Evolutionary conservation across 345 rosid species (phyloP), one percentile per base, ranked within the genome.

Genomic region (Populus nigra): DNA sequence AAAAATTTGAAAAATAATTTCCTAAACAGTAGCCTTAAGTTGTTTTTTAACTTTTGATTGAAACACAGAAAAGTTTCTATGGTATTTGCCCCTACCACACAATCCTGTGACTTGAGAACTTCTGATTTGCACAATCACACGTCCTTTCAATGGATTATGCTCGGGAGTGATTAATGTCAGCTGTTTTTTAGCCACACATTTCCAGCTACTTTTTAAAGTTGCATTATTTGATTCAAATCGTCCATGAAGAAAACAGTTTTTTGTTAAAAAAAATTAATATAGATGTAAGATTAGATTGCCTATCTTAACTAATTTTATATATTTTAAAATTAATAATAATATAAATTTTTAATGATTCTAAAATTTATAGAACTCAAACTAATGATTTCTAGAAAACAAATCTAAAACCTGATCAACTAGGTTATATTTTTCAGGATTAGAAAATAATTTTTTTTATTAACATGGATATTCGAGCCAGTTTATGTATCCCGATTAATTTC

Each of bases 301-400:
- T 1, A 1, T 1, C 27, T 27, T 1, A 27, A 27, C 27, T 27
- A 27, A 27, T 27, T 1, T 27, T 27, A 27, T 1, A 1, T 0
- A 27, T 27, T 1, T 1, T 31, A 2, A 31, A 31, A 31, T 31
- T 31, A 31, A 31, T 31, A 2, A 31, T 31, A 0, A 31, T 31
- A 1, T 31, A 31, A 31, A 0, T 2, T 31, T 31, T 2, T 0
- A 31, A 0, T 31, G 0, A 0, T 0, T 2, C 3, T 31, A 2
- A 31, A 0, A 0, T 31, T 31, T 2, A 0, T 31, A 2, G 3
- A 0, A 31, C 3, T 31, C 3, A 31, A 31, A 31, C 0, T 2
- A 31, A 0, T 31, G 0, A 31, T 31, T 0, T 31, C 3, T 31
- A 31, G 0, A 0, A 31, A 31, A 0, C 2, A 31, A 31, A 31